Conservation (phyloP, 192 early-diverging fungal genomes). For the Thamnidium elegans region DNA sequence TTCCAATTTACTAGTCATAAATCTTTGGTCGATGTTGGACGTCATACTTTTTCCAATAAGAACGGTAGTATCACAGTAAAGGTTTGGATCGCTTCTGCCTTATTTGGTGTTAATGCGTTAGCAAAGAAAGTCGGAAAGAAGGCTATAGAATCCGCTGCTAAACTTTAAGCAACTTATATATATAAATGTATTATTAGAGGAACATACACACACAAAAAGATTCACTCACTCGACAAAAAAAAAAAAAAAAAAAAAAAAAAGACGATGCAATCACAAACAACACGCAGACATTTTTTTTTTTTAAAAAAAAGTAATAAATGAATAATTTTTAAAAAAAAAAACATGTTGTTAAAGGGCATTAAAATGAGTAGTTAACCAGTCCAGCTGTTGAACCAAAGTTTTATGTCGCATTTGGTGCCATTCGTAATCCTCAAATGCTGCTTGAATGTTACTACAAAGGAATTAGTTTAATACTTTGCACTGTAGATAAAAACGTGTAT, state of each 20-base stretch:
- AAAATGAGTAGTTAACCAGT: constrained; percentile 18
- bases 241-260: too few species aligned
- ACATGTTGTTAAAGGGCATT: neutral
- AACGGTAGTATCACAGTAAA: constrained; percentile 44
- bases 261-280: neutral
- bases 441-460: constrained; percentile 8
- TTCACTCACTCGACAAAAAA: too few species aligned
- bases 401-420: constrained; percentile 24
- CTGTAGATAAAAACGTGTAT: neutral
- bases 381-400: constrained; percentile 24
- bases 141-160: constrained; percentile 9
- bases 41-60: constrained; percentile 40
- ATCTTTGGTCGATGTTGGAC: constrained; percentile 37
- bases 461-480: neutral
- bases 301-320: constrained; percentile 5
- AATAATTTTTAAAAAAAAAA: neutral
- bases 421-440: constrained; percentile 18
- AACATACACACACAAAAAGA: too few species aligned
- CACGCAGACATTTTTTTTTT: neutral
- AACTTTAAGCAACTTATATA: too few species aligned
- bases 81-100: constrained; percentile 37
- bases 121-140: constrained; percentile 27
- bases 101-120: constrained; percentile 39
- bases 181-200: too few species aligned
- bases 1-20: constrained; percentile 41